Evolutionary conservation across 2,329 filamentous ascomycete species (phyloP), one percentile per base, ranked within the genome.

Genomic region (Sphaerulina vaccinii): DNA sequence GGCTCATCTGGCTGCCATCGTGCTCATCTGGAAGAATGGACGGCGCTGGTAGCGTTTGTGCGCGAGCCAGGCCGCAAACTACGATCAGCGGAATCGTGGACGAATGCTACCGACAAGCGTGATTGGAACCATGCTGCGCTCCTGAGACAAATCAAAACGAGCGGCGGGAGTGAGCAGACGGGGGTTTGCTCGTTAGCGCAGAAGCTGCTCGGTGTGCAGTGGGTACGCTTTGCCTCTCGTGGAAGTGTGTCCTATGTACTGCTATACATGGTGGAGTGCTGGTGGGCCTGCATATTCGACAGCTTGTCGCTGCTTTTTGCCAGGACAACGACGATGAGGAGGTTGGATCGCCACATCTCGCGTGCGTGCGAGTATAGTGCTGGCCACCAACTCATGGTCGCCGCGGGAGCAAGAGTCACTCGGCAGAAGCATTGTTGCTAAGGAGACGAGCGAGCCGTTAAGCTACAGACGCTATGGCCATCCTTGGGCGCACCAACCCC

Each of bases 401-500:
- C n/a, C n/a, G n/a, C n/a, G 27, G 9, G 7, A 32, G 8, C 6
- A 10, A 6, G 7, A 32, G 27, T 32, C 1, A 10, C 5, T 32
- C n/a, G 27, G 27, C 22, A 16, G 7, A 43, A 32, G 16, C 40
- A 23, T 33, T 44, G 54, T 56, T 56, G 54, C 54, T 49, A 35
- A 46, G 54, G 41, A 44, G 29, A 43, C 39, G 15, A 32, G 33
- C 32, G 38, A 43, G 27, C 44, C 51, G 44, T 53, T 49, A 44
- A 23, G 44, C 44, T 33, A 18, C 22, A 15, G 23, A 33, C 38
- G 13, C 36, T 9, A 38, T 35, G 45, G 45, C 48, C 37, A 44
- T 46, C 24, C 43, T 40, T 51, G 33, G 29, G 15, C 46, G 44
- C 51, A 43, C 54, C 46, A 43, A 42, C 54, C 54, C 11, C 51